phyloP scores from a whole-genome alignment of 768 basidiomycete species.

The Trametes meyenii region DNA sequence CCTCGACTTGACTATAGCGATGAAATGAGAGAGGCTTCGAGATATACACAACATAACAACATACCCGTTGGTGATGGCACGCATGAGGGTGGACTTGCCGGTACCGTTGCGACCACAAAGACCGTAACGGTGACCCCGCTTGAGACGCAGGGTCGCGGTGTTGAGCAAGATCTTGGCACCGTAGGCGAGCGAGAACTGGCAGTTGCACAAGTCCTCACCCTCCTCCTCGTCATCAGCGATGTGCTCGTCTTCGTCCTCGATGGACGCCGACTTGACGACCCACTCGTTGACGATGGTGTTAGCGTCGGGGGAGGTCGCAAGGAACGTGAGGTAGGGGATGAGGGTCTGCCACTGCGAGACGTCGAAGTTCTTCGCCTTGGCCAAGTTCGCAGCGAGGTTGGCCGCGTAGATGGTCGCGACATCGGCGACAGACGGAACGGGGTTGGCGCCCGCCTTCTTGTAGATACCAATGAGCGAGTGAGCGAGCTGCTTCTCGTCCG shows the following conservation, averaged over 20 bases:
- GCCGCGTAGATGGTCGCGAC: slow-evolving; percentile 70
- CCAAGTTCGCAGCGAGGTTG: slow-evolving; percentile 80
- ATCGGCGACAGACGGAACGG: slow-evolving; percentile 59
- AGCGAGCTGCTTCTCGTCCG: slow-evolving; percentile 68
- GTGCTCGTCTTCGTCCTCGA: slow-evolving; percentile 68
- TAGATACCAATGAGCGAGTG: slow-evolving; percentile 73
- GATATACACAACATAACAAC: slow-evolving; percentile 15
- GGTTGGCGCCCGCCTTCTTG: slow-evolving; percentile 76
- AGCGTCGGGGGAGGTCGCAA: slow-evolving; percentile 65
- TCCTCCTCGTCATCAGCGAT: slow-evolving; percentile 91
- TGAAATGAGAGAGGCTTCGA: slow-evolving; percentile 40
- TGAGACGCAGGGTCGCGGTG: slow-evolving; percentile 94
- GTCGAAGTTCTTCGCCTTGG: slow-evolving; percentile 92
- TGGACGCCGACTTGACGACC: slow-evolving; percentile 87
- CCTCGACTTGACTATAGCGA: slow-evolving; percentile 79
- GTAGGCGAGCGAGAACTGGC: slow-evolving; percentile 97
- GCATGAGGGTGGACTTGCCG: slow-evolving; percentile 94
- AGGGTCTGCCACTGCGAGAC: slow-evolving; percentile 85
- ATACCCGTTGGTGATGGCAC: slow-evolving; percentile 85
- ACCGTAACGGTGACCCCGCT: slow-evolving; percentile 98
- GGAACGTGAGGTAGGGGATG: slow-evolving; percentile 73
- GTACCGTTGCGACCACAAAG: slow-evolving; percentile 99
- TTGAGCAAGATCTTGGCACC: slow-evolving; percentile 99
- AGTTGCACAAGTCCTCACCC: slow-evolving; percentile 98
- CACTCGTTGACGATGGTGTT: slow-evolving; percentile 75